Conservation (phyloP, 2,329 filamentous ascomycete genomes). For the Coniochaeta hoffmannii region DNA sequence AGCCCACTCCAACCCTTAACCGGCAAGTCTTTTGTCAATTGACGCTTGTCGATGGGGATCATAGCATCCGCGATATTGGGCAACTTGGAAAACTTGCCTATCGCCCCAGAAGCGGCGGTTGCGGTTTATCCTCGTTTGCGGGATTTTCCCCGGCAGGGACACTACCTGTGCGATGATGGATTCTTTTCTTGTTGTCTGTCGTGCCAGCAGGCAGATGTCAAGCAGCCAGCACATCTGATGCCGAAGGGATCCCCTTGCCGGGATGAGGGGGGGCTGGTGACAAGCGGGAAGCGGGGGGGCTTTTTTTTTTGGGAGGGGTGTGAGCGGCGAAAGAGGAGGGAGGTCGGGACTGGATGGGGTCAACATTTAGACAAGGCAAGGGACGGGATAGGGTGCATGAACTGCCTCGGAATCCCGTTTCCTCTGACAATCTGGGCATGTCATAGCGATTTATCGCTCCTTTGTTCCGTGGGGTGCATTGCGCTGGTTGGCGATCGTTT, state of each 20-base stretch:
- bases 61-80: not conserved
- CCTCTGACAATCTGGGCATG: not conserved
- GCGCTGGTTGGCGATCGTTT: not conserved
- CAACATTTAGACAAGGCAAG: not conserved
- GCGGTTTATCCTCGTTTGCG: not conserved
- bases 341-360: not conserved
- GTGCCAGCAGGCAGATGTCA: not conserved
- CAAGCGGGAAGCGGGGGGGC: too few species aligned
- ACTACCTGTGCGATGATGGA: too few species aligned
- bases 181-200: too few species aligned
- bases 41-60: too few species aligned
- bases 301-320: not conserved
- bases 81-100: not conserved
- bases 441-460: not conserved
- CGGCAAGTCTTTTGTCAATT: not conserved
- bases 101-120: not conserved
- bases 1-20: not conserved
- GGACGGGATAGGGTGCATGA: slow-evolving; percentile 1
- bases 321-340: not conserved
- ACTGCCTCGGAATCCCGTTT: slow-evolving; percentile 1
- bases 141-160: not conserved
- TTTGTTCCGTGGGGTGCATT: not conserved
- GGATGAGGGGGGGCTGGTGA: not conserved
- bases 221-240: slow-evolving; percentile 1
- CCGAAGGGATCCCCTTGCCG: not conserved